These are phyloP conservation scores for Calonectria montana DNA, from an alignment of 2,329 filamentous ascomycete genomes.

Conservation along the genomic window DNA sequence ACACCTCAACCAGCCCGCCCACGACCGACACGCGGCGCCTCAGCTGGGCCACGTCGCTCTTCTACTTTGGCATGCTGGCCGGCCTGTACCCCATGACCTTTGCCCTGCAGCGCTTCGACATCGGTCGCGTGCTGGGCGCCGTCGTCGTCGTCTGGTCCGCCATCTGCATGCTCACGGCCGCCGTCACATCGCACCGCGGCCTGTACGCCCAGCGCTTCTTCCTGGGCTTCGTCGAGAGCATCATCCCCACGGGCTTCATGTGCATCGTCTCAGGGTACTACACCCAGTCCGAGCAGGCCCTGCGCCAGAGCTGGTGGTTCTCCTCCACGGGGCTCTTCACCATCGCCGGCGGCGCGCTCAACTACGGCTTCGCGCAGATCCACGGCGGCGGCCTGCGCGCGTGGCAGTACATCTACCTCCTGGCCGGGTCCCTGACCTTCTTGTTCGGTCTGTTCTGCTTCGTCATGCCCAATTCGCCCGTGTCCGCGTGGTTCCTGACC, in stretches of 20 bases:
- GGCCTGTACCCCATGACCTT: conserved; percentile 81
- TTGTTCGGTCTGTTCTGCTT: conserved; percentile 75
- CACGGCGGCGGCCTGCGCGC: conserved; percentile 61
- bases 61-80: conserved; percentile 84
- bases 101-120: conserved; percentile 74
- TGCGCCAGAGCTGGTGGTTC: conserved; percentile 77
- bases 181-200: conserved; percentile 71
- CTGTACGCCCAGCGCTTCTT: conserved; percentile 76
- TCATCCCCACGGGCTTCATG: conserved; percentile 76
- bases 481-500: conserved; percentile 76
- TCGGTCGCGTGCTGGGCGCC: conserved; percentile 71
- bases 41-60: conserved; percentile 81
- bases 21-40: conserved; percentile 74
- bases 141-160: conserved; percentile 74
- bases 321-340: conserved; percentile 69
- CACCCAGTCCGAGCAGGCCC: conserved; percentile 72
- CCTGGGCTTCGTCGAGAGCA: conserved; percentile 70
- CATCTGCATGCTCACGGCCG: conserved; percentile 76
- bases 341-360: conserved; percentile 71
- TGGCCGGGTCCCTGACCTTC: conserved; percentile 72
- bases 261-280: conserved; percentile 71
- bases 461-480: conserved; percentile 72
- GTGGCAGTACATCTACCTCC: conserved; percentile 79
- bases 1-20: conserved; percentile 57
- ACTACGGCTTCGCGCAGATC: conserved; percentile 77